Conservation (phyloP, 805 yeast genomes). For the Candida broadrunensis region DNA sequence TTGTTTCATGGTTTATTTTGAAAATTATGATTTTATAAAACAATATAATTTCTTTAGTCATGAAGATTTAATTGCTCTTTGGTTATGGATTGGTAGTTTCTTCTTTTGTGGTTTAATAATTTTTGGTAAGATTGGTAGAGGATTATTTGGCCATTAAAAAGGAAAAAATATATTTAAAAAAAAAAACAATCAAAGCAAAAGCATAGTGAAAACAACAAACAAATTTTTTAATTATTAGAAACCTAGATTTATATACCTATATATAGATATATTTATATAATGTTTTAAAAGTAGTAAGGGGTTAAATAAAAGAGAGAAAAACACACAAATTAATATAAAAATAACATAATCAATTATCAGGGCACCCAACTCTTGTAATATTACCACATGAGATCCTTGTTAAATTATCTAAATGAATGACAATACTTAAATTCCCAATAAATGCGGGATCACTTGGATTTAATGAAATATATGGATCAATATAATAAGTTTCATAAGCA, state of each 20-base stretch:
- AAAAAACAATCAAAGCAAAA: too few species aligned
- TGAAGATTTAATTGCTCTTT: slow-evolving; percentile 37
- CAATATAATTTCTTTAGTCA: slow-evolving; percentile 9
- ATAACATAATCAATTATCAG: too few species aligned
- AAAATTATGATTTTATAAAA: slow-evolving; percentile 19
- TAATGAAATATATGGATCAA: slow-evolving; percentile 31
- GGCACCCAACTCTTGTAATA: too few species aligned
- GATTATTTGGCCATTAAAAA: slow-evolving; percentile 27
- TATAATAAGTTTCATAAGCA: slow-evolving; percentile 14
- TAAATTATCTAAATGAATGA: slow-evolving; percentile 30
- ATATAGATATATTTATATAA: too few species aligned
- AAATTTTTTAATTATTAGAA: too few species aligned
- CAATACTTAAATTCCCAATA: slow-evolving; percentile 34
- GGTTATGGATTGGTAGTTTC: slow-evolving; percentile 60
- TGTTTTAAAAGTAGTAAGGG: too few species aligned
- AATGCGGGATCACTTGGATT: slow-evolving; percentile 23
- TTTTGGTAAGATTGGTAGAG: slow-evolving; percentile 69
- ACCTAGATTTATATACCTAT: too few species aligned
- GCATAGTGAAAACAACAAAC: too few species aligned
- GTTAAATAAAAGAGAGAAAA: too few species aligned
- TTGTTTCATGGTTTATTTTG: slow-evolving; percentile 26
- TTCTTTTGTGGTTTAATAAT: slow-evolving; percentile 63
- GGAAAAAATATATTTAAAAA: too few species aligned
- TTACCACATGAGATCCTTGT: slow-evolving; percentile 39
- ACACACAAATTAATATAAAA: too few species aligned